Percentiles rank a stretch among this genome's conserved stretches.
Evolutionary conservation across 2,329 filamentous ascomycete species (phyloP).

Genomic region (Calcarisporium arbuscula): DNA sequence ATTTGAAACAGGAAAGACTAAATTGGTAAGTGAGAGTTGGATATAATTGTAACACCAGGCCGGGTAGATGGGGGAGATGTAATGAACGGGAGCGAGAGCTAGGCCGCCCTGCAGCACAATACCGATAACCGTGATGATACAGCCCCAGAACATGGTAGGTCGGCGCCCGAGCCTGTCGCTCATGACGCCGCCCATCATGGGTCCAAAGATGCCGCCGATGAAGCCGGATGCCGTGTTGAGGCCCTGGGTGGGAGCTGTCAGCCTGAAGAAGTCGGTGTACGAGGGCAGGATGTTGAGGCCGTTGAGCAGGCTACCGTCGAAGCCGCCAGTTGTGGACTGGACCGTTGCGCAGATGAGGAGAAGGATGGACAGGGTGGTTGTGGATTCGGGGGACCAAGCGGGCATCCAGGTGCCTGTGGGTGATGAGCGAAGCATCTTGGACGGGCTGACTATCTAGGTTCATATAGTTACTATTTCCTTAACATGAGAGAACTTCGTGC

Average conservation of each 20-base stretch:
- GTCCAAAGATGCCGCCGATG: slow-evolving; percentile 42
- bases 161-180: slow-evolving; percentile 22
- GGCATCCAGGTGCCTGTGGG: slow-evolving; percentile 39
- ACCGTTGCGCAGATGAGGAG: slow-evolving; percentile 38
- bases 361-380: slow-evolving; percentile 28
- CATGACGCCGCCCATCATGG: slow-evolving; percentile 33
- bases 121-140: slow-evolving; percentile 35
- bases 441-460: no score
- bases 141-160: slow-evolving; percentile 18
- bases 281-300: slow-evolving; percentile 51
- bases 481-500: no score
- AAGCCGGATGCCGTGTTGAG: slow-evolving; percentile 51
- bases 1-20: no score
- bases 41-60: no score
- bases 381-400: slow-evolving; percentile 39
- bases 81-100: no score
- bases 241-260: slow-evolving; percentile 44
- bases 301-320: slow-evolving; percentile 48
- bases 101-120: slow-evolving; percentile 39
- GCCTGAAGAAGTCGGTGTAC: slow-evolving; percentile 49
- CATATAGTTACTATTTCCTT: no score
- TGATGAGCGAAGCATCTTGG: slow-evolving; percentile 9
- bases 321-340: slow-evolving; percentile 30
- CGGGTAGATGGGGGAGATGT: no score
- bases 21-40: no score